These are phyloP conservation scores for Oidiodendron maius DNA, from an alignment of 495 filamentous ascomycete genomes.

Conservation along the genomic window DNA sequence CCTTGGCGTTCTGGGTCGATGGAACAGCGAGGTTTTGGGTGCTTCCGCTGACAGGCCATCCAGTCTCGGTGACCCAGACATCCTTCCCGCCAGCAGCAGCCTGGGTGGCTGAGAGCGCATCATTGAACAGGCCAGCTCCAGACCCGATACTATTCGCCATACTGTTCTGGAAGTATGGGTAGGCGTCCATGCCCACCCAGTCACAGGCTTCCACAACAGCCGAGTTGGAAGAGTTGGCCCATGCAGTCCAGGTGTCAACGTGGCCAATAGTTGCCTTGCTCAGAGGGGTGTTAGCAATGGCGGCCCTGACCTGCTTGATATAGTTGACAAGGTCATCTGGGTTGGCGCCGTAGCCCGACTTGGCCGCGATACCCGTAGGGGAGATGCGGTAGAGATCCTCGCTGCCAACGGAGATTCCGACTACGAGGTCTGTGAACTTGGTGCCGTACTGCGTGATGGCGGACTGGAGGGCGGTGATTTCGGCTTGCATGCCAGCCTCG, in stretches of 20 bases:
- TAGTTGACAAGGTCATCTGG: conserved; percentile 55
- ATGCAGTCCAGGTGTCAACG: conserved; percentile 90
- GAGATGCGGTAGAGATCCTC: conserved; percentile 87
- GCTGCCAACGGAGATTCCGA: conserved; percentile 83
- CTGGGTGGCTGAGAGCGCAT: conserved; percentile 53
- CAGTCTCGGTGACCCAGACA: conserved; percentile 89
- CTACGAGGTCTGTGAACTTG: conserved; percentile 56
- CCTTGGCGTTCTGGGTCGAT: conserved; percentile 61
- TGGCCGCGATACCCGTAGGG: conserved; percentile 40
- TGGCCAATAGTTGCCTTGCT: conserved; percentile 61
- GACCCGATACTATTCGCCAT: conserved; percentile 58
- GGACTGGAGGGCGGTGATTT: conserved; percentile 59
- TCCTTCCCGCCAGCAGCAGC: conserved; percentile 55
- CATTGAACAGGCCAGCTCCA: conserved; percentile 56
- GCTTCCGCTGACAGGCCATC: conserved; percentile 70
- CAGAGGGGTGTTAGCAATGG: conserved; percentile 53
- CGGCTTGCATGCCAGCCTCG: conserved; percentile 54
- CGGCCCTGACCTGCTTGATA: conserved; percentile 56
- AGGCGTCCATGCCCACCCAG: conserved; percentile 73
- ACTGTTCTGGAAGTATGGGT: conserved; percentile 70
- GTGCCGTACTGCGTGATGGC: conserved; percentile 59
- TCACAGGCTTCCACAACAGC: conserved; percentile 65
- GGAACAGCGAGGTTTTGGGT: conserved; percentile 56
- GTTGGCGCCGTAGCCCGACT: conserved; percentile 48
- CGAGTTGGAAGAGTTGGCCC: conserved; percentile 65